Conservation (phyloP, 495 filamentous ascomycete species). For the Cercophora scortea region DNA sequence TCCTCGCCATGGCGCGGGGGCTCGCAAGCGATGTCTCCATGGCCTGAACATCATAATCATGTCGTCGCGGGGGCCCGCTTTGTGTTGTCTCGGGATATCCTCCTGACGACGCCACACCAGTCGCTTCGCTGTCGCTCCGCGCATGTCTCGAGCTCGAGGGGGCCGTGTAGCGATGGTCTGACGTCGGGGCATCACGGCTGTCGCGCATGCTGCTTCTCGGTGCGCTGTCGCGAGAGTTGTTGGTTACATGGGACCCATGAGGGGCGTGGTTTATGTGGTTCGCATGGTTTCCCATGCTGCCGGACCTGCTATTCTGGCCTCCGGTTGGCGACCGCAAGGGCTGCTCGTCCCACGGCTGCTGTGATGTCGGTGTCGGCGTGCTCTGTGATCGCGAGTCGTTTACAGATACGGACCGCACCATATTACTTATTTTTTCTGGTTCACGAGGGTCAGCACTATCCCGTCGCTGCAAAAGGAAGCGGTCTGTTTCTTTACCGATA, state of each 20-base stretch:
- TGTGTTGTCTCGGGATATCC: slow-evolving; percentile 65
- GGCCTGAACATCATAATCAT: slow-evolving; percentile 93
- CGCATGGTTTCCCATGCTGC: slow-evolving; percentile 9
- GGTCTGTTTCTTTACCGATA: slow-evolving; percentile 54
- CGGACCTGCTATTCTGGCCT: slow-evolving; percentile 35
- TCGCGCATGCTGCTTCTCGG: slow-evolving; percentile 37
- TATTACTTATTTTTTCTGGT: slow-evolving; percentile 88
- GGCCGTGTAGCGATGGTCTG: slow-evolving; percentile 52
- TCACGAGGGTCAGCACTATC: slow-evolving; percentile 9
- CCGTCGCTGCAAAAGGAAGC: not conserved
- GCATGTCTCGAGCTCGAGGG: slow-evolving; percentile 56
- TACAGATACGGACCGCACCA: slow-evolving; percentile 77
- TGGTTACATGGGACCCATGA: not conserved
- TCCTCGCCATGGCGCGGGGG: slow-evolving; percentile 66
- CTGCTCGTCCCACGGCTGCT: slow-evolving; percentile 44
- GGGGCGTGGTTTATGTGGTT: too few species aligned
- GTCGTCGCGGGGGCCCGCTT: slow-evolving; percentile 57
- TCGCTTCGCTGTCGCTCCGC: slow-evolving; percentile 62
- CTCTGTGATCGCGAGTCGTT: slow-evolving; percentile 52
- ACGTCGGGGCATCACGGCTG: slow-evolving; percentile 49
- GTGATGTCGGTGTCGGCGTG: slow-evolving; percentile 33
- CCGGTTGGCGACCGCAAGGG: slow-evolving; percentile 40
- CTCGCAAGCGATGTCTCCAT: slow-evolving; percentile 84
- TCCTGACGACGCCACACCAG: slow-evolving; percentile 63
- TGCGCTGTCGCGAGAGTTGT: slow-evolving; percentile 1